Evolutionary conservation across 768 basidiomycete species (phyloP), one percentile per base, ranked within the genome.

Genomic region (Filobasidium wieringae): DNA sequence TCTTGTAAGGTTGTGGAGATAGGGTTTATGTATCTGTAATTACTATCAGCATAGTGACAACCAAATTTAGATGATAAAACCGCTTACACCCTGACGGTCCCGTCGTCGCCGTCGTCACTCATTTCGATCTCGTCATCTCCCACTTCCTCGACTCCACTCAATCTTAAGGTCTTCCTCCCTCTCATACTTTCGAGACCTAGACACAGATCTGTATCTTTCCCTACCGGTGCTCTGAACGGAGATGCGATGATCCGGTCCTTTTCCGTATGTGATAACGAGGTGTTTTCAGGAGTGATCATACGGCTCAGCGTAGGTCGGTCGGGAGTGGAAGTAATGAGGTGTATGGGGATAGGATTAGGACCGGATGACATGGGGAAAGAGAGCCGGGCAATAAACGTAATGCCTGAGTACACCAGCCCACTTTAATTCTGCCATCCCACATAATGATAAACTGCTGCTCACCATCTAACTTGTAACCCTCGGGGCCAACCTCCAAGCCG

Each of bases 141-240:
- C 26, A 73, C 47, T 49, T 66, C 61, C 27, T 68, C 62, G 26
- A 71, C 37, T 1, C 68, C 68, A 36, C 68, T 51, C 0, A 70
- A 59, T 30, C 68, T 65, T 11, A 73, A 59, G 31, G 66, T 66
- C 43, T 69, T 68, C 31, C 70, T 58, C 1, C 72, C 72, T 50
- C 69, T 57, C 70, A 71, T 69, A 1, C 67, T 68, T 57, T 73
- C 72, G 12, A 73, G 63, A 15, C 70, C 70, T 1, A 73, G 61
- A 53, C 72, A 73, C 0, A 73, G 59, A 61, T 73, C 72, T 2
- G 69, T 70, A 53, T 70, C 69, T 14, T 33, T 40, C 17, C 63
- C 52, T 1, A 59, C 62, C 1, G 67, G 45, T 3, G 41, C 41
- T 2, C 65, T 51, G 50, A 72, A 70, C 14, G 69, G 67, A 4